Evolutionary conservation across 257 asterid genomes (phyloP).

Genomic region (Catharanthus roseus): DNA sequence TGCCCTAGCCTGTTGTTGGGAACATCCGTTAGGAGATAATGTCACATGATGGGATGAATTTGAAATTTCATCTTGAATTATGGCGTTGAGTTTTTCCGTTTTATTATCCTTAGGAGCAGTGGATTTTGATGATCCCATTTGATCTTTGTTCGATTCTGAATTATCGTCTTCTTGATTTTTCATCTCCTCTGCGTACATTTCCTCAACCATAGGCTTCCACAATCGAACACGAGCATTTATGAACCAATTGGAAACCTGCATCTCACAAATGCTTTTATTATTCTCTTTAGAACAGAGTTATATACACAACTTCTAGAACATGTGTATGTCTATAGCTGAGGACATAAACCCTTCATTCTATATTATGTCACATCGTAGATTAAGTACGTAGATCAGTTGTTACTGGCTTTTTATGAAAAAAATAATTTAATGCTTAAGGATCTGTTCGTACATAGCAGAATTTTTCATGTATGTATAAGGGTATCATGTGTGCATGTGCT

Average conservation of each 20-base stretch:
- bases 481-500: background rate
- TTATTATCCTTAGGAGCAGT: conserved; percentile 21
- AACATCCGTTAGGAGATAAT: conserved; percentile 16
- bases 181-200: conserved; percentile 70
- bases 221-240: conserved; percentile 78
- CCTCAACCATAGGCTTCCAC: conserved; percentile 90
- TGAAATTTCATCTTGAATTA: conserved; percentile 19
- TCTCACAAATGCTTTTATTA: conserved; percentile 1
- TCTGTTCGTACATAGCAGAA: too few relatives aligned
- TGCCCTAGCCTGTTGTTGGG: conserved; percentile 9
- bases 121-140: conserved; percentile 18
- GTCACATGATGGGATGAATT: conserved; percentile 17
- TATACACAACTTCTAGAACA: too few relatives aligned
- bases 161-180: conserved; percentile 37
- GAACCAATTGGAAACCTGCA: conserved; percentile 80
- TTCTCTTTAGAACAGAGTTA: background rate
- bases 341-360: too few relatives aligned
- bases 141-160: conserved; percentile 21
- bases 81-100: conserved; percentile 4
- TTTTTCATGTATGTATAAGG: too few relatives aligned
- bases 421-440: too few relatives aligned
- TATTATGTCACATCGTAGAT: too few relatives aligned
- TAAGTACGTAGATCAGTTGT: too few relatives aligned
- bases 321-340: too few relatives aligned
- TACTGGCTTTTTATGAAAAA: too few relatives aligned